phyloP scores from a whole-genome alignment of 176 grass and related monocot species.

The Hordeum marinum region DNA sequence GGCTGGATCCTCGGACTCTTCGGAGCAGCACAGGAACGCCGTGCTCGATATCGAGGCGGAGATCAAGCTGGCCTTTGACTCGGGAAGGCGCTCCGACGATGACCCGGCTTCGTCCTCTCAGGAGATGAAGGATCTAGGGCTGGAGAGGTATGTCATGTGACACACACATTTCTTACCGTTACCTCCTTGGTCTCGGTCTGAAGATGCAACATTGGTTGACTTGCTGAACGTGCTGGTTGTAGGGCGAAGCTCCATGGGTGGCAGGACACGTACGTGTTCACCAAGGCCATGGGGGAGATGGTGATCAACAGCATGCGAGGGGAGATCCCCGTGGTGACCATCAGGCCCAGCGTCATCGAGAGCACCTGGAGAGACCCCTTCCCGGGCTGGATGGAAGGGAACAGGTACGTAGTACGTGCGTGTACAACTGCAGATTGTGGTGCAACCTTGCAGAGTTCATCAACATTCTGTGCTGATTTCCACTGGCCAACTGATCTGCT shows the following conservation, averaged over 20 bases:
- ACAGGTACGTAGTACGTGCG: conserved; percentile 33
- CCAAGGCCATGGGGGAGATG: conserved; percentile 98
- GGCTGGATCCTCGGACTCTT: conserved; percentile 1
- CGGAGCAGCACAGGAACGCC: background rate
- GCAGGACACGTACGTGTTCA: conserved; percentile 93
- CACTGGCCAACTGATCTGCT: background rate
- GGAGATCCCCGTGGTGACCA: conserved; percentile 77
- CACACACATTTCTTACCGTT: background rate
- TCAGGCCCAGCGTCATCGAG: conserved; percentile 88
- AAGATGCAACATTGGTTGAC: background rate
- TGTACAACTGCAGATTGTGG: background rate
- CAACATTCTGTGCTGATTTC: background rate
- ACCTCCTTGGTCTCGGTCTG: background rate
- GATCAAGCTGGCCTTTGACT: conserved; percentile 66
- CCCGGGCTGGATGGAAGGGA: conserved; percentile 97
- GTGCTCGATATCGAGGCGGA: conserved; percentile 77
- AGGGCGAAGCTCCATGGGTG: conserved; percentile 90
- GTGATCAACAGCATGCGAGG: conserved; percentile 79
- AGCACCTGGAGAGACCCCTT: conserved; percentile 89
- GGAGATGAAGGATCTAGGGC: conserved; percentile 80
- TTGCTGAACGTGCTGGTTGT: background rate
- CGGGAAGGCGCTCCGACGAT: conserved; percentile 15
- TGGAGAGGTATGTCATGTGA: conserved; percentile 40
- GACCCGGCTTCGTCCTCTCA: conserved; percentile 36
- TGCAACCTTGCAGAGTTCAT: background rate